Base-by-base conservation (phyloP, 352 stramenopile species). In the Phytopythium cucurbitacearum region DNA sequence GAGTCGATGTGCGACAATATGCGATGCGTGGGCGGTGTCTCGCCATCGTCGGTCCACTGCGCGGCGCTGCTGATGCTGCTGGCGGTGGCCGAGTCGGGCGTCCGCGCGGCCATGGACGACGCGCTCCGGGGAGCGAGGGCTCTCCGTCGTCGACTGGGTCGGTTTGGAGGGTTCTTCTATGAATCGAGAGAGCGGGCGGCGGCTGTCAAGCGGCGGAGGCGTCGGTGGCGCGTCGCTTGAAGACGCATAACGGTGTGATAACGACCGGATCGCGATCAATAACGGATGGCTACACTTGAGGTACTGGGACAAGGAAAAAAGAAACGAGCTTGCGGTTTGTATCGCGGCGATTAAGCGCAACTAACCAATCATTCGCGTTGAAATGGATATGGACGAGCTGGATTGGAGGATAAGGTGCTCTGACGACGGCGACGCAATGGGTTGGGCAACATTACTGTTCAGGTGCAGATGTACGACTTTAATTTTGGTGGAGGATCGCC, bases 211-310 rank as follows among this genome's bases (percentile, higher is more conserved):
- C n/a, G 38, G 13, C 21, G 21, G 21, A 28, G 21, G 21, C 21
- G 21, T 28, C 21, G 21, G 21, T 28, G 21, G 21, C 21, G 21
- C 21, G 21, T 28, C 21, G 21, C 10, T 34, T 15, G n/a, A 28
- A 35, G 28, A 44, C 11, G 47, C 28, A 5, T 15, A 28, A 28
- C 3, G 2, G 37, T 46, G 37, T 32, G 11, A 39, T 16, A 46
- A 12, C 7, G 12, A 9, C 4, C 10, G 28, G n/a, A 48, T 13
- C 21, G 21, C 45, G 33, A 51, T 51, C 7, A 2, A 34, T 40
- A 55, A 55, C 49, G 13, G 49, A 55, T 55, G 49, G 49, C 49
- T 55, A 44, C 38, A 65, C 59, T 47, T 3, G 34, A 10, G 58
- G 12, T 33, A 32, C 7, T n/a, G n/a, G 2, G 7, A 28, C 2